Conservation (phyloP, 257 asterid genomes). For the Leonotis leonurus region DNA sequence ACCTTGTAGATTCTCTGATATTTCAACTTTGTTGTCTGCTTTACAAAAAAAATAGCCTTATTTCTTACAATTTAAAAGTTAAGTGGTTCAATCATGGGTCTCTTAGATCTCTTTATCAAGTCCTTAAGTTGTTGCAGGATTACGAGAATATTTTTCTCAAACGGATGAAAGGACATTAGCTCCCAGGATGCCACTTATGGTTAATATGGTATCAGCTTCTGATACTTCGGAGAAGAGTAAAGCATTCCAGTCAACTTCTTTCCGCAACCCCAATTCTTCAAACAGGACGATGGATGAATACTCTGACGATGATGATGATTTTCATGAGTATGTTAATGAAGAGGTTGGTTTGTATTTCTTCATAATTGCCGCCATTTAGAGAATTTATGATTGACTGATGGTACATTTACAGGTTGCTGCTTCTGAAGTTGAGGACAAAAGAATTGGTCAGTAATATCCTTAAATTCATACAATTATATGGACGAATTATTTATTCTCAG, state of each 20-base stretch:
- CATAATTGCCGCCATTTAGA: neutral
- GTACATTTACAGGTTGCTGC: slow-evolving; percentile 49
- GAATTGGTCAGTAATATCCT: slow-evolving; percentile 36
- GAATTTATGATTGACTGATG: neutral
- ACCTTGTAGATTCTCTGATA: neutral
- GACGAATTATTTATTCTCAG: neutral
- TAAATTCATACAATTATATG: slow-evolving; percentile 11
- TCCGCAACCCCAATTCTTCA: slow-evolving; percentile 48
- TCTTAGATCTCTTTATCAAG: neutral
- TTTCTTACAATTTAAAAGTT: neutral
- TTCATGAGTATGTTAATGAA: slow-evolving; percentile 61
- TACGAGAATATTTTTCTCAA: slow-evolving; percentile 88
- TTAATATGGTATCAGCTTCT: slow-evolving; percentile 71
- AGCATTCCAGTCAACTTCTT: slow-evolving; percentile 39
- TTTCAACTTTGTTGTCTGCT: neutral
- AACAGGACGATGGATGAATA: slow-evolving; percentile 64
- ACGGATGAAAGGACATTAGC: slow-evolving; percentile 81
- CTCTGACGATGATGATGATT: slow-evolving; percentile 95
- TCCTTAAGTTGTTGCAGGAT: slow-evolving; percentile 41
- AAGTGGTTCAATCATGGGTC: slow-evolving; percentile 3
- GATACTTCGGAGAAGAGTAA: slow-evolving; percentile 46
- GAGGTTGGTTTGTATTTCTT: slow-evolving; percentile 42
- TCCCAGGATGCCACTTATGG: slow-evolving; percentile 92
- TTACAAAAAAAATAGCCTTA: neutral
- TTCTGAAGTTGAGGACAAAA: slow-evolving; percentile 45